Evolutionary conservation across 2,329 filamentous ascomycete genomes (phyloP).

Genomic region (Alternaria conjuncta): DNA sequence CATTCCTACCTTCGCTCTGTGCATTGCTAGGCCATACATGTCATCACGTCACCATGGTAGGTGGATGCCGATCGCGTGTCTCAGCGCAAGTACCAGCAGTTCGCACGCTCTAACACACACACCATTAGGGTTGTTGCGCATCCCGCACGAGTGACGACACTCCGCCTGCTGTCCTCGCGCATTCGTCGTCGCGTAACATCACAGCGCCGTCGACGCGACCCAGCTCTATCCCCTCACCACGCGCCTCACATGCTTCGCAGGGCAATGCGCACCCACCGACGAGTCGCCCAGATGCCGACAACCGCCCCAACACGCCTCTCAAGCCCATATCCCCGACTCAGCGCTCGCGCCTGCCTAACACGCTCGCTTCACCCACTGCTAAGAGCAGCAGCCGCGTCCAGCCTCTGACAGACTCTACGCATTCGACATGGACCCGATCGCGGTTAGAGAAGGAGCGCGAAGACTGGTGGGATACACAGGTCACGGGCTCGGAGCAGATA

Average conservation of each 20-base stretch:
- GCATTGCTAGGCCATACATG: conserved; percentile 8
- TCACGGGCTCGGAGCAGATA: conserved; percentile 76
- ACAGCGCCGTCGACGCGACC: conserved; percentile 33
- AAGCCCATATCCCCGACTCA: conserved; percentile 31
- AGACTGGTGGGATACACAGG: conserved; percentile 90
- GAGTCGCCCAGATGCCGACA: conserved; percentile 13
- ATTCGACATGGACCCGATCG: conserved; percentile 58
- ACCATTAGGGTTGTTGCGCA: conserved; percentile 30
- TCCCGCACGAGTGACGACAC: conserved; percentile 17
- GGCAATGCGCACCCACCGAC: conserved; percentile 3
- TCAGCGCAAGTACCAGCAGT: neutral
- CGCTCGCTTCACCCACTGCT: conserved; percentile 28
- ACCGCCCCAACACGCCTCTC: conserved; percentile 36
- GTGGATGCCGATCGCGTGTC: conserved; percentile 4
- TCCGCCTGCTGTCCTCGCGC: conserved; percentile 12
- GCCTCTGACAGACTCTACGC: conserved; percentile 28
- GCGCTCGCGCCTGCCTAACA: conserved; percentile 38
- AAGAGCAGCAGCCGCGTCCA: conserved; percentile 27
- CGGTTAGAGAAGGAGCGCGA: conserved; percentile 73
- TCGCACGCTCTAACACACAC: conserved; percentile 7
- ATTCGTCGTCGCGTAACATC: conserved; percentile 38
- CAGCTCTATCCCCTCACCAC: conserved; percentile 23
- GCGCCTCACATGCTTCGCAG: conserved; percentile 30
- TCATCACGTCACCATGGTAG: conserved; percentile 19
- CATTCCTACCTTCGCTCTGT: neutral